Evolutionary conservation across 345 rosid species (phyloP).

Genomic region (Gossypium turneri): DNA sequence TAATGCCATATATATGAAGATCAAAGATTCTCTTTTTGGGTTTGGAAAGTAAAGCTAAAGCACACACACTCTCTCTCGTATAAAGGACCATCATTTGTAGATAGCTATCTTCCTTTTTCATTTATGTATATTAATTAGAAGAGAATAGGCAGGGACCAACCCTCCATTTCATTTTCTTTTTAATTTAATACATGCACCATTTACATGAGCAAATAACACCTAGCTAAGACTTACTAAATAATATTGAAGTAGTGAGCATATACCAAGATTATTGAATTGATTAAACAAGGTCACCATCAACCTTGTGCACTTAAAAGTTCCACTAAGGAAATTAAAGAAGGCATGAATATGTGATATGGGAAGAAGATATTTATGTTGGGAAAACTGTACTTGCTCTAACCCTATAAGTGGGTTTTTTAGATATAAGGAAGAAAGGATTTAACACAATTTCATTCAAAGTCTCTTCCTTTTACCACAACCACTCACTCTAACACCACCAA

Average conservation of each 20-base stretch:
- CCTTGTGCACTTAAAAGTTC: conserved; percentile 19
- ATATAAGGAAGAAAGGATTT: neutral
- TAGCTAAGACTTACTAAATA: conserved; percentile 5
- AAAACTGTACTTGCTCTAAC: neutral
- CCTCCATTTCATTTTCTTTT: neutral
- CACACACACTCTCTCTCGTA: neutral
- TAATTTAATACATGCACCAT: neutral
- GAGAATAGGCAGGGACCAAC: conserved; percentile 4
- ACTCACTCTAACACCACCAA: neutral
- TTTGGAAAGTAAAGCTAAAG: neutral
- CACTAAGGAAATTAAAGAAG: conserved; percentile 15
- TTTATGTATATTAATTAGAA: neutral
- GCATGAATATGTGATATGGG: neutral
- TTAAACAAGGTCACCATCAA: conserved; percentile 23
- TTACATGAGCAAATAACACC: conserved; percentile 26
- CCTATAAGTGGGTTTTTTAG: neutral
- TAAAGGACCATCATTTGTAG: neutral
- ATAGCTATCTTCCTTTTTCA: neutral
- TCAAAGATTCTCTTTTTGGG: conserved; percentile 6
- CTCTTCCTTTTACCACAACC: neutral
- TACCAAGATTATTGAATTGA: conserved; percentile 9
- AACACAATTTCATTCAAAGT: neutral
- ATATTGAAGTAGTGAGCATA: conserved; percentile 6
- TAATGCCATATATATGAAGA: neutral
- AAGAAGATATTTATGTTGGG: conserved; percentile 1